A percentile compares a stretch with the other conserved stretches of the same genome.
Evolutionary conservation across 306 rosid species (phyloP).

Genomic region (Acacia crassicarpa): DNA sequence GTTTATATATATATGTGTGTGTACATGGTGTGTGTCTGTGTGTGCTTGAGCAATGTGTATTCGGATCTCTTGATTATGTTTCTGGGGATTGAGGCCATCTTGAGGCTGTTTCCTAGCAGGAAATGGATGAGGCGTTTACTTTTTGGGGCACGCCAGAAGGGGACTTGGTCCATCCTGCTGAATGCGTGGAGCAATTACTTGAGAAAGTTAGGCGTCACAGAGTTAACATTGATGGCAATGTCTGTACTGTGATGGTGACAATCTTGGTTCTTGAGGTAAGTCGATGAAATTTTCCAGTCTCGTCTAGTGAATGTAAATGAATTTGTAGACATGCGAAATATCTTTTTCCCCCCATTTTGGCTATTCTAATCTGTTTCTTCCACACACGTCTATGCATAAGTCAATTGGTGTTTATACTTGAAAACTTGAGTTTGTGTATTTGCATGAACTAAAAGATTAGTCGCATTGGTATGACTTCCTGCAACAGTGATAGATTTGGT

Average conservation of each 20-base stretch:
- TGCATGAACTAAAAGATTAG: background rate
- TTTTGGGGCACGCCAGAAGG: constrained; percentile 93
- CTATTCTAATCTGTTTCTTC: background rate
- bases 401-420: background rate
- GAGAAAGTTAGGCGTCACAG: constrained; percentile 86
- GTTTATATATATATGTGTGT: background rate
- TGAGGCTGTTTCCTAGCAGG: constrained; percentile 47
- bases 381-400: background rate
- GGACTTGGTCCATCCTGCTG: constrained; percentile 82
- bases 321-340: background rate
- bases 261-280: constrained; percentile 79
- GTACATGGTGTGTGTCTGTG: background rate
- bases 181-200: constrained; percentile 82
- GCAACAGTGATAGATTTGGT: background rate
- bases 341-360: background rate
- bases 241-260: constrained; percentile 83
- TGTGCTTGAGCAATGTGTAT: background rate
- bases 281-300: background rate
- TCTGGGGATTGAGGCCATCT: background rate
- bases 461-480: background rate
- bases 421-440: background rate
- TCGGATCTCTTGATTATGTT: background rate
- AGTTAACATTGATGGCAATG: constrained; percentile 86
- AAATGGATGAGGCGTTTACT: constrained; percentile 58
- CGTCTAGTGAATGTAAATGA: background rate